Base-by-base conservation (phyloP, 2,329 filamentous ascomycete species). In the Trichoderma sp. region DNA sequence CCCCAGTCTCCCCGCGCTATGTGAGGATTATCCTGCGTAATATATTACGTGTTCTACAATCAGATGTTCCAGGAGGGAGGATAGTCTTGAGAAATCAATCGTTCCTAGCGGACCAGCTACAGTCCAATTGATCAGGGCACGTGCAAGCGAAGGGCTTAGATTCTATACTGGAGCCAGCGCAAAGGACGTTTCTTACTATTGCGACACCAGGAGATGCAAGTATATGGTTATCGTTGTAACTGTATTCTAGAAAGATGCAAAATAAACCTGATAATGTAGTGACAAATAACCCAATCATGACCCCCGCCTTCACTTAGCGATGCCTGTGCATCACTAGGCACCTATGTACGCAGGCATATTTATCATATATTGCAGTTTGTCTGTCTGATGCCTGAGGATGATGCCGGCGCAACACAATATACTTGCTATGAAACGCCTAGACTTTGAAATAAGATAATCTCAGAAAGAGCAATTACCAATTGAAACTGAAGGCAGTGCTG, bases 211-310 rank as follows among this genome's bases (percentile, higher is more conserved):
- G 55, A 19, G n/a, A 29, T 29, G 37, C 27, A 56, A 31, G 47
- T 47, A 7, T 43, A 19, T 49, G n/a, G n/a, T 40, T 29, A 21
- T 67, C 16, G 19, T 52, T 64, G 43, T 55, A 64, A 31, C 35
- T 52, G 31, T 67, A 66, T 57, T 67, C 40, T 67, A 59, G 52
- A 59, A 14, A 59, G 29, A 67, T 67, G 64, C 53, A 59, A 58
- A 52, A 35, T 64, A 56, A 43, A 57, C 27, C 24, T 35, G 62
- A 49, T 59, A n/a, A 59, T 67, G 55, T 67, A 49, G 58, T 59
- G 40, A 67, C 57, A 61, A 56, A 60, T 55, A 68, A 61, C 65
- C 57, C 65, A 55, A 60, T 56, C 56, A 61, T 56, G 31, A 53
- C 29, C 37, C 37, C 33, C 43, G 35, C 55, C 14, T 52, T 53